Conservation (phyloP, 345 rosid genomes). For the Citrus reticulata region DNA sequence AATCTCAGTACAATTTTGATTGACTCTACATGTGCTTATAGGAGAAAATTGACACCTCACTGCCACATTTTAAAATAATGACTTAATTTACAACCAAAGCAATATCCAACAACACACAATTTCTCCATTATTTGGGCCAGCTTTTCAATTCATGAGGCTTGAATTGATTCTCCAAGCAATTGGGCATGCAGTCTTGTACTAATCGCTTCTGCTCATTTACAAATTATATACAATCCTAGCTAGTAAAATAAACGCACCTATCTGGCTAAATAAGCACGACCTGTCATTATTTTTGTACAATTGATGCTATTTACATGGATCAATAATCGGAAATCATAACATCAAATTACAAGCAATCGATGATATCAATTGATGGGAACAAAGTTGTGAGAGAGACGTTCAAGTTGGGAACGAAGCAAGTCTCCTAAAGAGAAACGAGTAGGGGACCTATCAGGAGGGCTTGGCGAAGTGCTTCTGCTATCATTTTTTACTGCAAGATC, state of each 20-base stretch:
- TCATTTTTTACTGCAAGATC: constrained; percentile 44
- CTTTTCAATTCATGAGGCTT: background rate
- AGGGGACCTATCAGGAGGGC: constrained; percentile 8
- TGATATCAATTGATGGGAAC: constrained; percentile 31
- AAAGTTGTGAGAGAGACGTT: constrained; percentile 48
- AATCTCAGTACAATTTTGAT: background rate
- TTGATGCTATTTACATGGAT: background rate
- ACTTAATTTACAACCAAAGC: background rate
- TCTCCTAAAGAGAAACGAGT: constrained; percentile 44
- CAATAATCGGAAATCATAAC: too few relatives aligned
- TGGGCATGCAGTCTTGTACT: background rate
- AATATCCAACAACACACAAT: background rate
- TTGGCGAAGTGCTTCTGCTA: background rate
- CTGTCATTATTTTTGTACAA: background rate
- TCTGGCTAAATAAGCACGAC: background rate
- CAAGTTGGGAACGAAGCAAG: constrained; percentile 41
- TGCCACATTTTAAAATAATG: background rate
- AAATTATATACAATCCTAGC: background rate
- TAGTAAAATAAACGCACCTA: background rate
- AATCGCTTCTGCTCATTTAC: background rate
- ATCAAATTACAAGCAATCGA: too few relatives aligned
- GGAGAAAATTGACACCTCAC: too few relatives aligned
- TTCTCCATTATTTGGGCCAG: background rate
- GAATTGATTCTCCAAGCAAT: background rate
- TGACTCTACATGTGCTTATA: too few relatives aligned